Evolutionary conservation across 108 stramenopile genomes (phyloP), one percentile per base, ranked within the genome.

Genomic region (Parietichytrium sp.): DNA sequence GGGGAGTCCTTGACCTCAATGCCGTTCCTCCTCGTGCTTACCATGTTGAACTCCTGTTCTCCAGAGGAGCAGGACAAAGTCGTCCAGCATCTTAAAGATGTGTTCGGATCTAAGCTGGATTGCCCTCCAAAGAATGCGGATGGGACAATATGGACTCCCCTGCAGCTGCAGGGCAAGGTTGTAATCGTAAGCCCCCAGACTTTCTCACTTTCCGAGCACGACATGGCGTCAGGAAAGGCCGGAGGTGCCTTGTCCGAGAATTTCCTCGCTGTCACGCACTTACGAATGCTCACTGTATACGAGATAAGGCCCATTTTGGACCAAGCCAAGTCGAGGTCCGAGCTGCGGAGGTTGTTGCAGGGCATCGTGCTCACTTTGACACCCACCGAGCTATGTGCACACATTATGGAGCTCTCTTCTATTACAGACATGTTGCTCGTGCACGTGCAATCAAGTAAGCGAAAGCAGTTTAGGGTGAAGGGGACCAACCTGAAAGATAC

Each of bases 321-420:
- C 20, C 61, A 72, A 20, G 61, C 61, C 6, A 72, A 72, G 42
- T 72, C 61, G 3, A 33, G 61, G n/a, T 45, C 36, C 10, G 61
- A 72, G 10, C 42, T 72, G 29, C 61, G 61, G 42, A 16, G 61
- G 7, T 20, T 72, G 33, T 20, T 72, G 38, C 61, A 72, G 33
- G 61, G 61, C 0, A 3, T 72, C 10, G 61, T 72, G 3, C 61
- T 72, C 16, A 72, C 61, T n/a, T 25, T 72, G n/a, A 42, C 61
- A 10, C 6, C 61, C 13, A 42, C 45, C 12, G 61, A 72, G 4
- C 61, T 72, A n/a, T 72, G 61, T 20, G 61, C 61, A 0, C 61
- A 72, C 3, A 72, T 72, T 42, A 72, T 72, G 61, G 61, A 72
- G 61, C 61, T 72, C 16, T 72, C 61, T 33, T 72, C 61, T 10